These are phyloP conservation scores for Euphorbia tirucalli DNA, from an alignment of 345 rosid genomes.

Conservation along the genomic window DNA sequence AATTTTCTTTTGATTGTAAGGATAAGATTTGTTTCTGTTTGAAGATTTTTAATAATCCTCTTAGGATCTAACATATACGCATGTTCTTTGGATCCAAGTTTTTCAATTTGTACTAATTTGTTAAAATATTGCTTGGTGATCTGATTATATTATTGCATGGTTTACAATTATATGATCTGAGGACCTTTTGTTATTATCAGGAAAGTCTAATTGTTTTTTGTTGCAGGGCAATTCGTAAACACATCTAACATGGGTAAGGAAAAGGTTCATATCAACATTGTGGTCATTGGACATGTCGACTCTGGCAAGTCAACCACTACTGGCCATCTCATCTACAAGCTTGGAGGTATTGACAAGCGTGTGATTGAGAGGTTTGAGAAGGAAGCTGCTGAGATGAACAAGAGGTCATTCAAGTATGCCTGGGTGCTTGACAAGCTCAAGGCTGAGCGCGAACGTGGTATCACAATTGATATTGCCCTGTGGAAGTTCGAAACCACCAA, in stretches of 20 bases:
- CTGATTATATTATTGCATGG: too few relatives aligned
- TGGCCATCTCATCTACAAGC: conserved; percentile 80
- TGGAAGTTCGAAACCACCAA: conserved; percentile 85
- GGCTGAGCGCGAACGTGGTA: conserved; percentile 88
- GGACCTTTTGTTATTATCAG: too few relatives aligned
- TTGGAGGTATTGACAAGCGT: conserved; percentile 87
- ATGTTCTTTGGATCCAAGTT: too few relatives aligned
- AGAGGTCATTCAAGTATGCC: conserved; percentile 83
- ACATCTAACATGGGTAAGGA: conserved; percentile 71
- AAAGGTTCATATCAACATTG: conserved; percentile 73
- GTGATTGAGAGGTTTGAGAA: conserved; percentile 82
- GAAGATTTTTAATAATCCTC: too few relatives aligned
- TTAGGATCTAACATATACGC: too few relatives aligned
- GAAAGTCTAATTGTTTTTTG: too few relatives aligned
- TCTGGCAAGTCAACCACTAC: conserved; percentile 89
- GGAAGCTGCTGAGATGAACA: conserved; percentile 94
- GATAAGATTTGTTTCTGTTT: too few relatives aligned
- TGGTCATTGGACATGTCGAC: conserved; percentile 88
- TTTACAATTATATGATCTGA: too few relatives aligned
- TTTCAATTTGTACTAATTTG: too few relatives aligned
- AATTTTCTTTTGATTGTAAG: too few relatives aligned
- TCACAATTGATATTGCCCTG: conserved; percentile 78
- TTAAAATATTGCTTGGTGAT: too few relatives aligned
- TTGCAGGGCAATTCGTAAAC: too few relatives aligned
- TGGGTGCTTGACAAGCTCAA: conserved; percentile 87